These are phyloP conservation scores for Rhizopogon hawkerae DNA, from an alignment of 1,284 basidiomycete species.

Conservation along the genomic window DNA sequence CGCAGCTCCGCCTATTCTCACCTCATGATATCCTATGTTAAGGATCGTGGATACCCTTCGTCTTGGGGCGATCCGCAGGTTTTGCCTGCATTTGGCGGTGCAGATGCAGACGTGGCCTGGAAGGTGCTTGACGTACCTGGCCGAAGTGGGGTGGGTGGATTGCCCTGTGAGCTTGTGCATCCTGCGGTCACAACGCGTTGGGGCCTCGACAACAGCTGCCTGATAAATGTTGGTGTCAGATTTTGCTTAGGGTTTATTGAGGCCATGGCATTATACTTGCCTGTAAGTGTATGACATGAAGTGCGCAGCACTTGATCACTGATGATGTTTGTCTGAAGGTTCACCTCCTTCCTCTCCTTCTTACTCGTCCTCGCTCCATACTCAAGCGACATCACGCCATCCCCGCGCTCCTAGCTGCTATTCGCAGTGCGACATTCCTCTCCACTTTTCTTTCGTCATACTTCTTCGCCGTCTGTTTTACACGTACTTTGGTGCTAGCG, in stretches of 20 bases:
- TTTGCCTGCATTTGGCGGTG: constrained; percentile 55
- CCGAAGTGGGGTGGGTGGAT: constrained; percentile 48
- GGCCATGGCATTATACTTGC: constrained; percentile 58
- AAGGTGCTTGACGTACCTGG: constrained; percentile 41
- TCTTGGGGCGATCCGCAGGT: constrained; percentile 53
- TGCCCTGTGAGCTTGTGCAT: constrained; percentile 70
- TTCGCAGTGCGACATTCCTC: constrained; percentile 63
- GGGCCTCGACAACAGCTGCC: constrained; percentile 49
- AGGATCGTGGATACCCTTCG: constrained; percentile 48
- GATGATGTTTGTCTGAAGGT: constrained; percentile 36
- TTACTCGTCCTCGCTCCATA: constrained; percentile 48
- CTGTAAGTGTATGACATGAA: constrained; percentile 35
- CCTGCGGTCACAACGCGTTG: constrained; percentile 38
- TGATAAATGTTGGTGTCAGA: constrained; percentile 46
- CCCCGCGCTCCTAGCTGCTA: constrained; percentile 37
- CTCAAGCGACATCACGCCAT: constrained; percentile 36
- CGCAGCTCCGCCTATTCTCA: constrained; percentile 29
- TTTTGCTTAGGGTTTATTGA: constrained; percentile 49
- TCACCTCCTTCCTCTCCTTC: constrained; percentile 56
- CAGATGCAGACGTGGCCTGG: constrained; percentile 44
- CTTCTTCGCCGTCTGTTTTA: constrained; percentile 60
- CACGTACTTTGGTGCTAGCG: constrained; percentile 55
- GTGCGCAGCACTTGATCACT: constrained; percentile 5
- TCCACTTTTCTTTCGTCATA: constrained; percentile 62
- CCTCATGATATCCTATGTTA: constrained; percentile 39